phyloP scores from a whole-genome alignment of 164 flowering plant species.

The Vitis riparia region DNA sequence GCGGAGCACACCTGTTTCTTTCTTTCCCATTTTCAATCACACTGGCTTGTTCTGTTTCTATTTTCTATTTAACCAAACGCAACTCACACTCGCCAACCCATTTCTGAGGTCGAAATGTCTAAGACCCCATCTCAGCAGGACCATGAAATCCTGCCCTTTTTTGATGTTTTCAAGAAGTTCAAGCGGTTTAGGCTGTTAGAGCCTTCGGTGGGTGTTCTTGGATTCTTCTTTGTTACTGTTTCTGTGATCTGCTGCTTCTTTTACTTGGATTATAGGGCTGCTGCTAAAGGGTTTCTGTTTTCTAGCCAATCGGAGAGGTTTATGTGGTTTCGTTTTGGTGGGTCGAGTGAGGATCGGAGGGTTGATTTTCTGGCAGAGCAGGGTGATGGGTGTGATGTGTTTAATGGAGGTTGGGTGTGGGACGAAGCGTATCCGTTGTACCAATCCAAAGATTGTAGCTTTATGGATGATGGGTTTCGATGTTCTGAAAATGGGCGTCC shows the following conservation, averaged over 20 bases:
- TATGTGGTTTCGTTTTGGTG: slow-evolving; percentile 33
- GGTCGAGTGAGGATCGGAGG: slow-evolving; percentile 11
- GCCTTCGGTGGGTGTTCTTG: slow-evolving; percentile 54
- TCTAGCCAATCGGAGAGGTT: slow-evolving; percentile 37
- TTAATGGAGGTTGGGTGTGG: slow-evolving; percentile 86
- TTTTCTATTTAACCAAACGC: not conserved
- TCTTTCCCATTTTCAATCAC: not conserved
- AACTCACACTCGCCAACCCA: slow-evolving; percentile 6
- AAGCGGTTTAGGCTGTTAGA: slow-evolving; percentile 55
- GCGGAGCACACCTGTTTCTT: slow-evolving; percentile 10
- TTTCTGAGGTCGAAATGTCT: slow-evolving; percentile 20
- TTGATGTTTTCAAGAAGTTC: slow-evolving; percentile 44
- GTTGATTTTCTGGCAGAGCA: slow-evolving; percentile 35
- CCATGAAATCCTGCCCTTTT: slow-evolving; percentile 21
- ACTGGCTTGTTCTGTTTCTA: not conserved
- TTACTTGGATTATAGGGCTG: slow-evolving; percentile 64
- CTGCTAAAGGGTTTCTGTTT: slow-evolving; percentile 33
- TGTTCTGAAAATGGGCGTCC: slow-evolving; percentile 80
- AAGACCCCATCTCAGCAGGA: slow-evolving; percentile 24
- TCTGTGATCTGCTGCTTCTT: slow-evolving; percentile 57
- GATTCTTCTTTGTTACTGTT: slow-evolving; percentile 44
- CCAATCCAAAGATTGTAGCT: slow-evolving; percentile 57
- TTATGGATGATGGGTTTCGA: slow-evolving; percentile 76
- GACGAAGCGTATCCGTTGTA: slow-evolving; percentile 78
- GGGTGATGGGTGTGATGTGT: slow-evolving; percentile 56